Evolutionary conservation across 2,329 filamentous ascomycete genomes (phyloP), one percentile per base, ranked within the genome.

Genomic region (Hypoxylon sp.): DNA sequence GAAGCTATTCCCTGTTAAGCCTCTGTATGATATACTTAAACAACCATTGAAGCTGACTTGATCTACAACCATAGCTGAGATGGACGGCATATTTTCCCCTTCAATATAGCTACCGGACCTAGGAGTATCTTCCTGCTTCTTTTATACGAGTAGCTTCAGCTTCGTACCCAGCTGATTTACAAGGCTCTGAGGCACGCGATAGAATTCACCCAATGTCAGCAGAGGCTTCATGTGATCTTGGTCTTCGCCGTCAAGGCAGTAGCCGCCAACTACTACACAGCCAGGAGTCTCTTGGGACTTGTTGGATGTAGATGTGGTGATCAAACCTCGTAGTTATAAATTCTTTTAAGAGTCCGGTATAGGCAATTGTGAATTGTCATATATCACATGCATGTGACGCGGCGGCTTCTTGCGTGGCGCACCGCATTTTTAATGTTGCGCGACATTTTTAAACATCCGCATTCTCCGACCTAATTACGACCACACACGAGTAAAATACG

Each of bases 331-430:
- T 30, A 7, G 6, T 30, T 30, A 2, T 30, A 30, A 7, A 30
- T 30, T 30, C 6, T 7, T 9, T 30, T 6, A 30, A 30, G 28
- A 30, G 28, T 30, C 28, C 28, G 28, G 28, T 30, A 30, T 30
- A 30, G 28, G 2, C 38, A 17, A 41, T 19, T 41, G 2, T 2
- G 38, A 43, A 43, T 10, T 43, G 17, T 43, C 38, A 43, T 21
- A 43, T 43, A 43, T 43, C 38, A 43, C 38, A 21, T 43, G 38
- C 38, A 43, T 43, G 38, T 43, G 21, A 19, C 38, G 9, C 7
- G 7, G 38, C 38, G 17, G 10, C 7, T 43, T 21, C 7, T 17
- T 17, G 38, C 38, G 38, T 43, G 38, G 38, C 38, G 38, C 38
- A 43, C 38, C 38, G 17, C 17, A 43, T 30, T 30, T 43, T 43